Conservation (phyloP, 495 filamentous ascomycete species). For the Penicillium arizonense region DNA sequence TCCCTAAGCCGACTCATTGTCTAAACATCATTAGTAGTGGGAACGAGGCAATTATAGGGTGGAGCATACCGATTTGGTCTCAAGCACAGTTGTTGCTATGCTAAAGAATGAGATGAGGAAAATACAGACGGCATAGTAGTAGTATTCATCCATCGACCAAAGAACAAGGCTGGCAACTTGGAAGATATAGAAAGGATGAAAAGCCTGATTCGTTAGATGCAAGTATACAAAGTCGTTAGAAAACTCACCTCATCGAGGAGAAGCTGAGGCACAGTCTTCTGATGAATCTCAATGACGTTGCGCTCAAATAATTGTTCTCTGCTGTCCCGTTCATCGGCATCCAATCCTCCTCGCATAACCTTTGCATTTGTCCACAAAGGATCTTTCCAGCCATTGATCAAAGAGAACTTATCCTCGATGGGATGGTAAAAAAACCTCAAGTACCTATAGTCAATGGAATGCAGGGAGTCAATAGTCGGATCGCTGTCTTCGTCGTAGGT, state of each 20-base stretch:
- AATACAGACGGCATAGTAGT: conserved; percentile 95
- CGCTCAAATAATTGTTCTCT: conserved; percentile 83
- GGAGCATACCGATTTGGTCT: conserved; percentile 74
- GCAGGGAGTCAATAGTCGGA: conserved; percentile 67
- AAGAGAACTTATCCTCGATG: conserved; percentile 78
- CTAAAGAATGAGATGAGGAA: conserved; percentile 92
- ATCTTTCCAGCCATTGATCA: conserved; percentile 90
- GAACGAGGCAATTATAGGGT: conserved; percentile 3
- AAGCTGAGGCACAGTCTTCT: conserved; percentile 78
- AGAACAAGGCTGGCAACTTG: conserved; percentile 92
- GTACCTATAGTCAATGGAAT: conserved; percentile 86
- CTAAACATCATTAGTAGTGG: conserved; percentile 38
- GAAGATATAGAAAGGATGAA: conserved; percentile 98
- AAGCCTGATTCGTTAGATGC: conserved; percentile 56
- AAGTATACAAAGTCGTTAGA: neutral
- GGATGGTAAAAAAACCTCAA: conserved; percentile 91
- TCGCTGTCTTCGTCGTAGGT: conserved; percentile 81
- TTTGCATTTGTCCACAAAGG: conserved; percentile 79
- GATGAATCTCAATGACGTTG: conserved; percentile 87
- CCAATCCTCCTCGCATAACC: conserved; percentile 76
- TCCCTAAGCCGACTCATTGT: conserved; percentile 90
- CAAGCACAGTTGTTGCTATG: conserved; percentile 83
- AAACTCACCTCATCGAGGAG: conserved; percentile 80
- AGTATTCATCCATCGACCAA: conserved; percentile 95
- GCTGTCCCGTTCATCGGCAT: conserved; percentile 82